Evolutionary conservation across 305 asterid species (phyloP).

Genomic region (Fraxinus xanthoxyloides): DNA sequence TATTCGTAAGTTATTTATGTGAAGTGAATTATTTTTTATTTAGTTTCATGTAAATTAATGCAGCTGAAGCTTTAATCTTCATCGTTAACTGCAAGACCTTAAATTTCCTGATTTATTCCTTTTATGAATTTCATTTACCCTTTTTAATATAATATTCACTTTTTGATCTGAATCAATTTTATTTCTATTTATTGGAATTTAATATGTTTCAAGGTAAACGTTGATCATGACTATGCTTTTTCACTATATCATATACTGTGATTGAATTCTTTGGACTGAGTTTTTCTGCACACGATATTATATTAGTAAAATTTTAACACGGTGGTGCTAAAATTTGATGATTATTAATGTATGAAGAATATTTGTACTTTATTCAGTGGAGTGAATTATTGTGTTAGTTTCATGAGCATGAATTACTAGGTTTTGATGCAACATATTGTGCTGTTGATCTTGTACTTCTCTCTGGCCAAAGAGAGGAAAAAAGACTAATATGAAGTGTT

Average conservation of each 20-base stretch:
- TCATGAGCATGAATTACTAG: not conserved
- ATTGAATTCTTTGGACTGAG: not conserved
- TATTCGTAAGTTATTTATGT: not conserved
- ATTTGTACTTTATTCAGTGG: not conserved
- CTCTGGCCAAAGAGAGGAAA: not conserved
- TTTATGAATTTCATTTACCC: not conserved
- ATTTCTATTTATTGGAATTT: not conserved
- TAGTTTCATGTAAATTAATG: not conserved
- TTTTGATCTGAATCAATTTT: not conserved
- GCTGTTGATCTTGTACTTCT: not conserved
- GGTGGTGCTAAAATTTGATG: not conserved
- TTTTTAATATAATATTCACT: not conserved
- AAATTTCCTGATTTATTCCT: slow-evolving; percentile 23
- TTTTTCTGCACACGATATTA: not conserved
- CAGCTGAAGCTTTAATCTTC: slow-evolving; percentile 21
- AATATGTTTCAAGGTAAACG: not conserved
- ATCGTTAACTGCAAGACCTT: slow-evolving; percentile 75
- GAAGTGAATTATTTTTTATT: not conserved
- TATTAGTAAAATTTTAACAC: not conserved
- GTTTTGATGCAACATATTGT: not conserved
- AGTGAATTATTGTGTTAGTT: not conserved
- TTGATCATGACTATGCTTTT: not conserved
- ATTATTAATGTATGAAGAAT: not conserved
- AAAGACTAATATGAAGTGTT: not conserved
- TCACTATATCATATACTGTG: not conserved